A percentile compares a stretch with the other conserved stretches of the same genome.
Conservation (phyloP, 768 basidiomycete genomes). For the Pisolithus sp. region DNA sequence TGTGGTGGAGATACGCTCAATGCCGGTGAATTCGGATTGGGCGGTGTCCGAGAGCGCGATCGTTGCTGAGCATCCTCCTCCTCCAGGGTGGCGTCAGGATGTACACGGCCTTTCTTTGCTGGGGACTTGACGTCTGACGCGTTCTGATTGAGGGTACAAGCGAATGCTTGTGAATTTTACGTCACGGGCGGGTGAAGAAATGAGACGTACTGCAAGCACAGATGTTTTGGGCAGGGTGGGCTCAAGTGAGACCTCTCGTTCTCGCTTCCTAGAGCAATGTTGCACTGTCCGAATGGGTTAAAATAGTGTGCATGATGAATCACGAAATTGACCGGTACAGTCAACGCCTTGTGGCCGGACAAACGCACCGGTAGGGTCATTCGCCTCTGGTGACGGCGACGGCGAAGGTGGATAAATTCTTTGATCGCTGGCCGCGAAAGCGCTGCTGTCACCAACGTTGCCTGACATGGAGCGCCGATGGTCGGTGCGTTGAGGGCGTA, state of each 20-base stretch:
- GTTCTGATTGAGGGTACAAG: slow-evolving; percentile 18
- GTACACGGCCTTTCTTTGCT: slow-evolving; percentile 69
- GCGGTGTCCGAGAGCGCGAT: slow-evolving; percentile 31
- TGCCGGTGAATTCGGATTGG: slow-evolving; percentile 21
- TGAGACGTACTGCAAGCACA: slow-evolving; percentile 29
- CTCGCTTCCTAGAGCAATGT: slow-evolving; percentile 62
- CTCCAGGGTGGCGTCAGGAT: slow-evolving; percentile 56
- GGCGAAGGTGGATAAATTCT: slow-evolving; percentile 22
- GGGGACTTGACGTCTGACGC: slow-evolving; percentile 48
- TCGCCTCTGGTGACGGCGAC: slow-evolving; percentile 41
- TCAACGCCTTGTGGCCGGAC: slow-evolving; percentile 19
- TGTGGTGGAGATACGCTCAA: slow-evolving; percentile 61
- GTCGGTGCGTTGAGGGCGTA: slow-evolving; percentile 26
- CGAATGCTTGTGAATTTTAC: slow-evolving; percentile 21
- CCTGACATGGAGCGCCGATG: slow-evolving; percentile 22
- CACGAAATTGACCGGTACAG: slow-evolving; percentile 16
- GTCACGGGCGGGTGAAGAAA: slow-evolving; percentile 16
- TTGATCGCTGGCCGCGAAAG: slow-evolving; percentile 10
- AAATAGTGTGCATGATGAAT: slow-evolving; percentile 15
- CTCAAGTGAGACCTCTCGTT: slow-evolving; percentile 73
- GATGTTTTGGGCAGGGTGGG: slow-evolving; percentile 46
- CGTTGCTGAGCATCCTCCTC: slow-evolving; percentile 49
- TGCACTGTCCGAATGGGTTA: slow-evolving; percentile 24
- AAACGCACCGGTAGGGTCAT: slow-evolving; percentile 37
- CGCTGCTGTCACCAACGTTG: slow-evolving; percentile 15